These are phyloP conservation scores for Saccharomycopsis hybrid DNA, from an alignment of 1,139 yeast species.

Conservation along the genomic window DNA sequence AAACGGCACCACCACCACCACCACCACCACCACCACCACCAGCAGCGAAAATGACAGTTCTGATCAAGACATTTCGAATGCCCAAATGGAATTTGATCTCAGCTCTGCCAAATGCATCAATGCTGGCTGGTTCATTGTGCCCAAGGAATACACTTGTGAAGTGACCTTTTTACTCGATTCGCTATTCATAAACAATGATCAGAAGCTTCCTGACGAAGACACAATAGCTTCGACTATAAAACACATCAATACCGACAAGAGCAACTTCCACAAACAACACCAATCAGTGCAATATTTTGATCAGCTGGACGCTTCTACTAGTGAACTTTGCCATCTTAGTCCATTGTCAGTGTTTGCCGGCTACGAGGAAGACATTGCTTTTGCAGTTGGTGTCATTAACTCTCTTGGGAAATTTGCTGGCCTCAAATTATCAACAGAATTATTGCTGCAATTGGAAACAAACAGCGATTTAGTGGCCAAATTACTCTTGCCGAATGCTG, in stretches of 20 bases:
- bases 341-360: too few relatives aligned
- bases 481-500: not conserved
- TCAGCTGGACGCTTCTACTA: too few relatives aligned
- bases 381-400: slow-evolving; percentile 7
- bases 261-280: too few relatives aligned
- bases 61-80: not conserved
- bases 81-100: slow-evolving; percentile 1
- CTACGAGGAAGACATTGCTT: too few relatives aligned
- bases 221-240: too few relatives aligned
- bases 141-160: slow-evolving; percentile 15
- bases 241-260: too few relatives aligned
- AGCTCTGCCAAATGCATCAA: slow-evolving; percentile 2
- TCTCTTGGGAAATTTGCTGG: slow-evolving; percentile 1
- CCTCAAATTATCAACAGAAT: not conserved
- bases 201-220: not conserved
- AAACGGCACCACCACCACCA: not conserved
- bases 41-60: not conserved
- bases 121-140: slow-evolving; percentile 14
- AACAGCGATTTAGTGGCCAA: not conserved
- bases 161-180: slow-evolving; percentile 8
- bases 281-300: too few relatives aligned
- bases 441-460: not conserved
- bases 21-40: not conserved
- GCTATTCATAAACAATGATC: slow-evolving; percentile 3
- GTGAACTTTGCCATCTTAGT: too few relatives aligned